phyloP scores from a whole-genome alignment of 106 monocot genomes.

The Allium fistulosum region DNA sequence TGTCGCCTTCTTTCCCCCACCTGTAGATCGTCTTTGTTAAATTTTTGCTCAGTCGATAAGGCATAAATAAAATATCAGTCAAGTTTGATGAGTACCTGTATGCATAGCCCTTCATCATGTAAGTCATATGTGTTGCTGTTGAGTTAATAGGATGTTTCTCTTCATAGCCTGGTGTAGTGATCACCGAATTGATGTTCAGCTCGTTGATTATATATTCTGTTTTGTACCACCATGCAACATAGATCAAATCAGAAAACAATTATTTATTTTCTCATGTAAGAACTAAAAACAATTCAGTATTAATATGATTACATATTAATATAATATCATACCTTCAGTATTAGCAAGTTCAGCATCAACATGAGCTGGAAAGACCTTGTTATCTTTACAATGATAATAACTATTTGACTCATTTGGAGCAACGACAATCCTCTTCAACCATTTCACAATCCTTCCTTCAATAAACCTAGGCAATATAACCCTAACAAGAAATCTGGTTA shows the following conservation, averaged over 20 bases:
- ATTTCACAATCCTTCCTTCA: too few species aligned
- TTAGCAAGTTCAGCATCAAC: slow-evolving; percentile 80
- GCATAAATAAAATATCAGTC: too few species aligned
- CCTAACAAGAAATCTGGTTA: too few species aligned
- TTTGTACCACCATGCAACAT: slow-evolving; percentile 90
- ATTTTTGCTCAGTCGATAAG: neutral
- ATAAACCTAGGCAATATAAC: too few species aligned
- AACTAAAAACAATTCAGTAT: neutral
- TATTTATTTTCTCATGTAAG: too few species aligned
- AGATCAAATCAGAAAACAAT: neutral
- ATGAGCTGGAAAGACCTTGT: too few species aligned
- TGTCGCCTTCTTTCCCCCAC: slow-evolving; percentile 93
- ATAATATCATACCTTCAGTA: slow-evolving; percentile 30
- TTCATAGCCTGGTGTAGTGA: slow-evolving; percentile 77
- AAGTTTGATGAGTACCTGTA: slow-evolving; percentile 34
- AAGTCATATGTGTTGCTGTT: slow-evolving; percentile 32
- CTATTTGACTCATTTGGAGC: too few species aligned
- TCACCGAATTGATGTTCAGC: slow-evolving; percentile 91
- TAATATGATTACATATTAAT: neutral
- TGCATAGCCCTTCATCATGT: slow-evolving; percentile 69
- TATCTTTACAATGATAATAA: too few species aligned
- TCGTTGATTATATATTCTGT: slow-evolving; percentile 94
- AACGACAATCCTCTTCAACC: too few species aligned
- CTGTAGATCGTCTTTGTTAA: slow-evolving; percentile 9
- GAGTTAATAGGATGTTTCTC: slow-evolving; percentile 70